Base-by-base conservation (phyloP, 2,329 filamentous ascomycete genomes). In the Cordyceps javanica region DNA sequence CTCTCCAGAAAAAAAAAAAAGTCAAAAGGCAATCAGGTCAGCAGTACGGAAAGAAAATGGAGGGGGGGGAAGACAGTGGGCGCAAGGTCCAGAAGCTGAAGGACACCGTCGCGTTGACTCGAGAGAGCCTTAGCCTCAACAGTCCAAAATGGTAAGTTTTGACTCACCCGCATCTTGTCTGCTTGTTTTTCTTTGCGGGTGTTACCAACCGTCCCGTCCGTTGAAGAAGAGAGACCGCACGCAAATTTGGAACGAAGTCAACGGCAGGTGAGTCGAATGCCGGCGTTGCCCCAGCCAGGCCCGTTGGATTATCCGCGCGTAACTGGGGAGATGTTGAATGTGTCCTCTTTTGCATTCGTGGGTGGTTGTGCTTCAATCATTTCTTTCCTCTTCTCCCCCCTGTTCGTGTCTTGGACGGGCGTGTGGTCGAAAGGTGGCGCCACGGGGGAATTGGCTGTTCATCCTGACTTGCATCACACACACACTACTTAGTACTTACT, bases 141-240 rank as follows among this genome's bases (percentile, higher is more conserved):
- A 19, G 23, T 55, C 53, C 53, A 41, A 48, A 49, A 48, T 25
- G 53, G 25, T 41, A 39, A 41, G 53, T 30, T 45, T 56, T 56
- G 53, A 56, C 53, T 56, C 53, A 56, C 42, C 42, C 44, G 25
- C 53, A 23, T 36, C 11, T 23, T 21, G 16, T 48, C n/a, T 48
- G 19, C 44, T 49, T 48, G 25, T 48, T 49, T 46, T 32, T 32
- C 34, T 44, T 49, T 30, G 34, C 23, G 53, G 53, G 16, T 41
- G 42, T 45, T 23, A 32, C 32, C 32, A 39, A 23, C 32, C 42
- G 30, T 7, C 39, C 30, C 14, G 53, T 56, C 53, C 53, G 53
- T 49, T 56, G 53, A 56, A 56, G 53, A 56, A 28, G 28, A n/a
- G 26, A n/a, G n/a, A n/a, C n/a, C n/a, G n/a, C n/a, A n/a, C n/a